These are phyloP conservation scores for Ophiostoma sp. DNA, from an alignment of 2,329 filamentous ascomycete species.

Conservation along the genomic window DNA sequence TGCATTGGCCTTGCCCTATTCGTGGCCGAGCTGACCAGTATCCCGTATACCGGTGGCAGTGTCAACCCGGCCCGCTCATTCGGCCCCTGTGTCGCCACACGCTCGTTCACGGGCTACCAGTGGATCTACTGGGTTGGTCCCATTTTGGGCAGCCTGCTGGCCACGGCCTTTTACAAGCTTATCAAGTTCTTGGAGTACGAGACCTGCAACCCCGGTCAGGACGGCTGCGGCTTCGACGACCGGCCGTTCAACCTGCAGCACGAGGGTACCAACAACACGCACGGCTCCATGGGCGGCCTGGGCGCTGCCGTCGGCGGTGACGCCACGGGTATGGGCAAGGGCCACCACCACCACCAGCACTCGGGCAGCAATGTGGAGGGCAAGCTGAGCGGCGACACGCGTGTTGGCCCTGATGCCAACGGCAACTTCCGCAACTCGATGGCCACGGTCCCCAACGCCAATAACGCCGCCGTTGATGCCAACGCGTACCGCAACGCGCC, in stretches of 20 bases:
- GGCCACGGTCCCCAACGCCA: background rate
- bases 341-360: conserved; percentile 14
- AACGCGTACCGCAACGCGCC: conserved; percentile 19
- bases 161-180: conserved; percentile 51
- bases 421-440: background rate
- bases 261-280: background rate
- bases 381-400: conserved; percentile 29
- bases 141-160: conserved; percentile 50
- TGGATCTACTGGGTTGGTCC: conserved; percentile 61
- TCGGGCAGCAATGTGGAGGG: conserved; percentile 19
- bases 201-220: conserved; percentile 52
- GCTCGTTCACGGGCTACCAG: conserved; percentile 46
- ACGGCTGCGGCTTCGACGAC: conserved; percentile 33
- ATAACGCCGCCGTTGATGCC: background rate
- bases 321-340: background rate
- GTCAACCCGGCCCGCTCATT: conserved; percentile 55
- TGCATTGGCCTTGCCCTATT: conserved; percentile 73
- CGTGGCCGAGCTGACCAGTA: conserved; percentile 51
- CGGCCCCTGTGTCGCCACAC: conserved; percentile 48
- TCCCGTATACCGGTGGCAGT: conserved; percentile 50
- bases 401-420: background rate
- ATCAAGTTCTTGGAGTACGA: conserved; percentile 55
- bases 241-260: conserved; percentile 43
- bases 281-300: conserved; percentile 12
- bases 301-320: background rate